Evolutionary conservation across 2,329 filamentous ascomycete species (phyloP).

Genomic region (Talaromyces sp.): DNA sequence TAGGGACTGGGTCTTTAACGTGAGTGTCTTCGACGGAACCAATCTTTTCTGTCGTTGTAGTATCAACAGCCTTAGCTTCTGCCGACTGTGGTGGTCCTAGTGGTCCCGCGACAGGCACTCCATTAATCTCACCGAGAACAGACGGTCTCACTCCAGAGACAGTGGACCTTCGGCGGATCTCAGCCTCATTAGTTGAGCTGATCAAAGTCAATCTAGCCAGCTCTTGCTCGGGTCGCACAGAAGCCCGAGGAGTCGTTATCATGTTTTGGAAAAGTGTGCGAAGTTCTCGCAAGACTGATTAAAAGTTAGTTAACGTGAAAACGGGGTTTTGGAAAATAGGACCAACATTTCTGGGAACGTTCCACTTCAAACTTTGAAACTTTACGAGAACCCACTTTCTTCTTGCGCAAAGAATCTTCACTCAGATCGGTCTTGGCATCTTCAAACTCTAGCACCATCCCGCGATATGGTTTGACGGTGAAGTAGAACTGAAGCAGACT

Average conservation of each 20-base stretch:
- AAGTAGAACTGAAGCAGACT: slow-evolving; percentile 94
- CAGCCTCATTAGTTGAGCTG: slow-evolving; percentile 50
- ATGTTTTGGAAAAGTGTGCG: slow-evolving; percentile 65
- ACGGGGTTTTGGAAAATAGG: background rate
- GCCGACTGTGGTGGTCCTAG: slow-evolving; percentile 32
- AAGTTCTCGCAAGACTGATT: slow-evolving; percentile 67
- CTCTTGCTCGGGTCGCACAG: slow-evolving; percentile 66
- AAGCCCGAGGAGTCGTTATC: slow-evolving; percentile 56
- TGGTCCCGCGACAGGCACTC: slow-evolving; percentile 42
- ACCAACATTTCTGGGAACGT: slow-evolving; percentile 68
- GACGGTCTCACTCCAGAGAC: slow-evolving; percentile 26
- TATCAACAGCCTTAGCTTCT: slow-evolving; percentile 12
- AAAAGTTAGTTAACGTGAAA: slow-evolving; percentile 11
- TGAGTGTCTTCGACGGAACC: slow-evolving; percentile 14
- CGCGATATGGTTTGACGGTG: slow-evolving; percentile 73
- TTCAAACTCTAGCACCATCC: slow-evolving; percentile 74
- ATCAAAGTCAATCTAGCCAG: slow-evolving; percentile 76
- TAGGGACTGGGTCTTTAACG: slow-evolving; percentile 20
- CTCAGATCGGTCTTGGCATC: slow-evolving; percentile 63
- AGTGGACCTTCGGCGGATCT: slow-evolving; percentile 45
- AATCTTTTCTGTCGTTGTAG: slow-evolving; percentile 3
- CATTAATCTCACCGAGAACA: slow-evolving; percentile 39
- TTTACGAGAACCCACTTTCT: slow-evolving; percentile 70
- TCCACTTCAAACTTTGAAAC: slow-evolving; percentile 55
- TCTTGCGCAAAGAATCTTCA: slow-evolving; percentile 57